These are phyloP conservation scores for Cystobasidium ongulense DNA, from an alignment of 768 basidiomycete genomes.

Conservation along the genomic window DNA sequence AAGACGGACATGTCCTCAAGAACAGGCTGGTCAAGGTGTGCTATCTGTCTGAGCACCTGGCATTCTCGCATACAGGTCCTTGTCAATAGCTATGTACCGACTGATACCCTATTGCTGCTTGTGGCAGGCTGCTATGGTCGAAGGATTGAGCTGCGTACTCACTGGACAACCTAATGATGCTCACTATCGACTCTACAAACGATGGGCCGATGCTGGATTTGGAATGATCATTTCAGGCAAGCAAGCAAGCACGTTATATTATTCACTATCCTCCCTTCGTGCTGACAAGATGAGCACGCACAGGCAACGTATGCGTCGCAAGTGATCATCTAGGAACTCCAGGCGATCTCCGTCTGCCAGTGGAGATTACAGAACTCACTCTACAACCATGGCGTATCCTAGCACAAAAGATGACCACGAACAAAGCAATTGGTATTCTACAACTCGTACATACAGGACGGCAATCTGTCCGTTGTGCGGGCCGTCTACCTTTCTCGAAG, in stretches of 20 bases:
- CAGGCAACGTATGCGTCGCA: slow-evolving; percentile 62
- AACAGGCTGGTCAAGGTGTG: slow-evolving; percentile 53
- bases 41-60: not conserved
- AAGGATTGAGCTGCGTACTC: slow-evolving; percentile 59
- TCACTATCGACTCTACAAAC: slow-evolving; percentile 60
- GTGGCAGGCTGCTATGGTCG: slow-evolving; percentile 82
- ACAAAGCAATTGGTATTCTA: slow-evolving; percentile 56
- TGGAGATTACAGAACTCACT: not conserved
- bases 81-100: not conserved
- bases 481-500: slow-evolving; percentile 55
- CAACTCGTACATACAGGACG: slow-evolving; percentile 73
- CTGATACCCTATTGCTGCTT: too few relatives aligned
- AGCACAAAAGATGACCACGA: not conserved
- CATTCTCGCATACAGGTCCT: not conserved
- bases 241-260: not conserved
- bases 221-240: slow-evolving; percentile 77
- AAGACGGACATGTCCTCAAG: slow-evolving; percentile 36
- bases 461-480: slow-evolving; percentile 66
- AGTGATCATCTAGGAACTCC: slow-evolving; percentile 51
- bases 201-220: slow-evolving; percentile 70
- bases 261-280: too few relatives aligned
- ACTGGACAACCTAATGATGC: slow-evolving; percentile 65
- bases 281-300: too few relatives aligned
- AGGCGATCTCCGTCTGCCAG: not conserved
- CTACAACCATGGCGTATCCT: not conserved